Conservation (phyloP, 768 basidiomycete species). For the Termitomyces sp. region DNA sequence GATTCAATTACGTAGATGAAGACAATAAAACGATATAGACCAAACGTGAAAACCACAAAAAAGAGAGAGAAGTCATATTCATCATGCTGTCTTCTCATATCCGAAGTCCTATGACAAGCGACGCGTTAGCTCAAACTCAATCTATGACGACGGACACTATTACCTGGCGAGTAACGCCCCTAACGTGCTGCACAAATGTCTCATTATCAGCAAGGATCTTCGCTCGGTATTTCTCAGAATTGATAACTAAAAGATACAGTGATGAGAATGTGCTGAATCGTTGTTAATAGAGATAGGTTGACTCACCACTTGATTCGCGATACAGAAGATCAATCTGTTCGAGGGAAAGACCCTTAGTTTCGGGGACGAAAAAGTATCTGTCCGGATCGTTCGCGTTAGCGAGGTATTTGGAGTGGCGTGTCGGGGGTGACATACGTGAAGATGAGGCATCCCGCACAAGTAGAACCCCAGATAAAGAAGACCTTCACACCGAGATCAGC, state of each 20-base stretch:
- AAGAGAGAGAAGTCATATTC: neutral
- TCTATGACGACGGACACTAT: neutral
- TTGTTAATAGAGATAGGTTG: neutral
- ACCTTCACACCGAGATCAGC: constrained; percentile 61
- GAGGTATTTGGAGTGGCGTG: neutral
- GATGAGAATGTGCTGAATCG: neutral
- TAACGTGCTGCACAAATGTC: constrained; percentile 8
- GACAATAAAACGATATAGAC: neutral
- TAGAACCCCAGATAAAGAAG: constrained; percentile 81
- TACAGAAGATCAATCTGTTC: constrained; percentile 21
- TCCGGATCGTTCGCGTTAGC: neutral
- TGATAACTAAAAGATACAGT: constrained; percentile 4
- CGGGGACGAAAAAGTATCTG: constrained; percentile 19
- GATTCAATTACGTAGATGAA: neutral
- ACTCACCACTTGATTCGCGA: constrained; percentile 16
- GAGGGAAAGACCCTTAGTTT: constrained; percentile 19
- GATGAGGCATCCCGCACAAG: constrained; percentile 61
- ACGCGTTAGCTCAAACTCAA: neutral
- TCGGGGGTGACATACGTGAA: constrained; percentile 57
- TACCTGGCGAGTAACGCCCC: constrained; percentile 2
- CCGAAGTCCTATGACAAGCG: neutral
- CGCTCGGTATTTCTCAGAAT: constrained; percentile 15
- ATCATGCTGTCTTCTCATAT: constrained; percentile 8
- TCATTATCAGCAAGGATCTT: constrained; percentile 14
- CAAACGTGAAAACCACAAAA: neutral